Evolutionary conservation across 192 early-diverging fungal genomes (phyloP), one percentile per base, ranked within the genome.

Genomic region (Gamsiella multidivaricata): DNA sequence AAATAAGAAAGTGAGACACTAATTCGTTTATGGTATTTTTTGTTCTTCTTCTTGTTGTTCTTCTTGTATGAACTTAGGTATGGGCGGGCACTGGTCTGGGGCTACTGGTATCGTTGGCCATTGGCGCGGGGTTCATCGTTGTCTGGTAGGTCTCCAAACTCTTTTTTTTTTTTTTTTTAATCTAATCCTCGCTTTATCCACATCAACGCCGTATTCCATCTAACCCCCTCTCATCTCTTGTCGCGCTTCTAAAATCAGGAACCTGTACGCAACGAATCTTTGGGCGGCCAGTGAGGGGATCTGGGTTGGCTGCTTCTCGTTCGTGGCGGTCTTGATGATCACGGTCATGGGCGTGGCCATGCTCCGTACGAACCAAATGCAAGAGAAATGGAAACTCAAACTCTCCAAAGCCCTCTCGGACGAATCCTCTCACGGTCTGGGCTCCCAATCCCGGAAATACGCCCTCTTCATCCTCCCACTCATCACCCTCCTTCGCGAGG

Each of bases 401-500:
- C 80, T 93, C 32, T 34, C 73, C 22, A 62, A 79, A 5, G 84
- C 88, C 11, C 81, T 92, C 60, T 70, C 81, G 26, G 65, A 74
- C 22, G 76, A 80, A 52, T 61, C 81, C 50, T 51, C 63, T 5
- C 46, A 32, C 0, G 72, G 74, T 8, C 34, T 76, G 18, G 56
- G 57, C 5, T 61, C 64, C 39, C 23, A 43, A 39, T 65, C 73
- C 22, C 70, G 84, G 45, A 82, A 82, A 45, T 92, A 91, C 59
- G 83, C 91, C n/a, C 90, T 97, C 55, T 89, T 96, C 71, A 69
- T 93, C 54, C 82, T 97, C 17, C 94, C 96, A 3, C 92, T 95
- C 51, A 80, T 95, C 47, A 94, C 94, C 11, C 88, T 97, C 17
- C 67, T 94, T 18, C 85, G 96, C 29, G 96, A 97, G 84, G 93